Evolutionary conservation across 2,329 filamentous ascomycete species (phyloP).

Genomic region (Fusarium pseudocircinatum): DNA sequence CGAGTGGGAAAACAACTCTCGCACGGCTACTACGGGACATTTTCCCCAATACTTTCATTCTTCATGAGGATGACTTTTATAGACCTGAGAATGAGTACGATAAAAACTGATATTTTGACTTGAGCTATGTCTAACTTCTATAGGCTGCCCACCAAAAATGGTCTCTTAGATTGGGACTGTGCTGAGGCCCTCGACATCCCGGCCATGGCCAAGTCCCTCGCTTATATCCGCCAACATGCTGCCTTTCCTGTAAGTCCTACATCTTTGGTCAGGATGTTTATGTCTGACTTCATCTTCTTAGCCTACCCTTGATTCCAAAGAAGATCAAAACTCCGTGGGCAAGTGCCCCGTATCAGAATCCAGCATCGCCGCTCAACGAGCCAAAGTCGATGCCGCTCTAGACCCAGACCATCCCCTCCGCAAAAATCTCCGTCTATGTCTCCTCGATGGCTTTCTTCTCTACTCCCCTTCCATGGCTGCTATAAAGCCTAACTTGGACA

Average conservation of each 20-base stretch:
- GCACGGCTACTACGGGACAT: conserved; percentile 84
- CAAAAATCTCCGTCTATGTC: conserved; percentile 63
- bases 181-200: conserved; percentile 78
- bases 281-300: conserved; percentile 4
- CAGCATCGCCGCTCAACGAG: conserved; percentile 57
- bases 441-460: conserved; percentile 90
- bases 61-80: conserved; percentile 98
- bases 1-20: conserved; percentile 94
- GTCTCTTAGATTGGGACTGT: conserved; percentile 91
- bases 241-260: conserved; percentile 64
- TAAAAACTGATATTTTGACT: rapidly evolving
- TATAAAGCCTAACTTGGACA: conserved; percentile 71
- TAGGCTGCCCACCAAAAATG: conserved; percentile 64
- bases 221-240: conserved; percentile 76
- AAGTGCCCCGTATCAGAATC: conserved; percentile 60
- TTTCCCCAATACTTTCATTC: conserved; percentile 80
- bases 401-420: conserved; percentile 53
- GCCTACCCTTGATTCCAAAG: conserved; percentile 51
- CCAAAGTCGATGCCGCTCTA: conserved; percentile 59
- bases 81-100: conserved; percentile 76
- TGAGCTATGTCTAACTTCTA: background rate
- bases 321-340: conserved; percentile 71
- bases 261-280: background rate
- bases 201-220: conserved; percentile 72
- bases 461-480: conserved; percentile 69